A percentile compares a stretch with the other conserved stretches of the same genome.
Conservation (phyloP, 208 protist genomes). For the Leishmania tarentolae region DNA sequence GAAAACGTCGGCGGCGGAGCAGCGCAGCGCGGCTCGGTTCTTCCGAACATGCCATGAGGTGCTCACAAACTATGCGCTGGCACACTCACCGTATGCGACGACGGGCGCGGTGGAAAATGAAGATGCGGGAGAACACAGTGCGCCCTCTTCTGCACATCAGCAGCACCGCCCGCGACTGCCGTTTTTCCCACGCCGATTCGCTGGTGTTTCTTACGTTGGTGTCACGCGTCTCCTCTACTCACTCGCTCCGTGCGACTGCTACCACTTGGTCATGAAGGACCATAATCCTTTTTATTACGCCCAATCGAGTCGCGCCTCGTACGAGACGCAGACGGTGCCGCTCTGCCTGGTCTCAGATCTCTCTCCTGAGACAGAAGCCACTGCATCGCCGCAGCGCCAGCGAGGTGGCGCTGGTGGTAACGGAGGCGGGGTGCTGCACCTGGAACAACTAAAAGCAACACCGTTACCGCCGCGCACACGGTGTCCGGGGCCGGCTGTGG, state of each 20-base stretch:
- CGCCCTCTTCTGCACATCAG: background rate
- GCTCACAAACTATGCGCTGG: constrained; percentile 48
- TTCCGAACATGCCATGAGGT: constrained; percentile 57
- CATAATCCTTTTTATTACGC: constrained; percentile 71
- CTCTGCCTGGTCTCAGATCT: constrained; percentile 72
- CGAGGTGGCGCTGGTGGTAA: background rate
- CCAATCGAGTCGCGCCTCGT: constrained; percentile 52
- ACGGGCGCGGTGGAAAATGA: background rate
- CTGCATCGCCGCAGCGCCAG: background rate
- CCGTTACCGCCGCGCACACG: background rate
- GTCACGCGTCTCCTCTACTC: constrained; percentile 74
- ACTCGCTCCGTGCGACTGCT: constrained; percentile 69
- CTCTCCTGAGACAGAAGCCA: constrained; percentile 12
- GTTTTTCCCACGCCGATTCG: constrained; percentile 12
- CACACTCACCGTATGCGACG: constrained; percentile 13
- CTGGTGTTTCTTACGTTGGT: constrained; percentile 40
- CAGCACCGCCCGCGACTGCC: background rate
- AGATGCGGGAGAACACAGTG: background rate
- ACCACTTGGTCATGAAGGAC: constrained; percentile 71
- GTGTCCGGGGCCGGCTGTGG: background rate
- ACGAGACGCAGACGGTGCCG: constrained; percentile 49
- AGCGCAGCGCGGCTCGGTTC: constrained; percentile 39
- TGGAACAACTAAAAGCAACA: background rate
- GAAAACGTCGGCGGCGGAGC: constrained; percentile 30
- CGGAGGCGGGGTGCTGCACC: background rate